Evolutionary conservation across 371 early-diverging fungal species (phyloP).

Genomic region (Rhizomucor miehei): DNA sequence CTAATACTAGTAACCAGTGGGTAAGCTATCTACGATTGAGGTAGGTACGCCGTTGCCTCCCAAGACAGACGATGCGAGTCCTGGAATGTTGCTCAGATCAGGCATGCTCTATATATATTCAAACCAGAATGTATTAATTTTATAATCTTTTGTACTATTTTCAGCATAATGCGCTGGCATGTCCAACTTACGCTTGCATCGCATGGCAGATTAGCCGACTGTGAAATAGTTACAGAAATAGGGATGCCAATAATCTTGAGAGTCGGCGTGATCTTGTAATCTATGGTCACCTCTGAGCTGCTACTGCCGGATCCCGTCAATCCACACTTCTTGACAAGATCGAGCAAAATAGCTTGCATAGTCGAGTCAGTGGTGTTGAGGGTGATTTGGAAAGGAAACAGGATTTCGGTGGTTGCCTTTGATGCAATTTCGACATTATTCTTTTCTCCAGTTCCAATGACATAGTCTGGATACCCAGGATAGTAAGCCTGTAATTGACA

Average conservation of each 20-base stretch:
- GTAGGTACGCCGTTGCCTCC: not conserved
- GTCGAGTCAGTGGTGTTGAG: conserved; percentile 28
- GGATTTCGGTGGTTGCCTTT: conserved; percentile 35
- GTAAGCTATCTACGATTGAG: not conserved
- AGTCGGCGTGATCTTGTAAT: conserved; percentile 40
- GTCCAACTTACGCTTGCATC: conserved; percentile 14
- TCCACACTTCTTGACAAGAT: conserved; percentile 51
- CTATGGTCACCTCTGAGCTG: conserved; percentile 28
- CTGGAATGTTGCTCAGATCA: not conserved
- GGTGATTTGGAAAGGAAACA: conserved; percentile 44
- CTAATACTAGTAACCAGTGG: no score
- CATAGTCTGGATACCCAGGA: conserved; percentile 34
- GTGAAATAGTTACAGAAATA: conserved; percentile 15
- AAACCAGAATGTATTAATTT: no score
- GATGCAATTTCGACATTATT: conserved; percentile 41
- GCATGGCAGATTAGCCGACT: conserved; percentile 13
- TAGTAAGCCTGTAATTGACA: conserved; percentile 49
- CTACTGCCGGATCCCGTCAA: conserved; percentile 20
- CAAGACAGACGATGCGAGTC: not conserved
- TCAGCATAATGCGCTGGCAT: no score
- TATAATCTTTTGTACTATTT: no score
- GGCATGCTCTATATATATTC: not conserved
- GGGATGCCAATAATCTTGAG: conserved; percentile 21
- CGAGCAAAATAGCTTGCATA: conserved; percentile 40
- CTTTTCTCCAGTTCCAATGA: conserved; percentile 50